Evolutionary conservation across 1,139 yeast species (phyloP), one percentile per base, ranked within the genome.

Genomic region (Debaryomycetaceae sp.): DNA sequence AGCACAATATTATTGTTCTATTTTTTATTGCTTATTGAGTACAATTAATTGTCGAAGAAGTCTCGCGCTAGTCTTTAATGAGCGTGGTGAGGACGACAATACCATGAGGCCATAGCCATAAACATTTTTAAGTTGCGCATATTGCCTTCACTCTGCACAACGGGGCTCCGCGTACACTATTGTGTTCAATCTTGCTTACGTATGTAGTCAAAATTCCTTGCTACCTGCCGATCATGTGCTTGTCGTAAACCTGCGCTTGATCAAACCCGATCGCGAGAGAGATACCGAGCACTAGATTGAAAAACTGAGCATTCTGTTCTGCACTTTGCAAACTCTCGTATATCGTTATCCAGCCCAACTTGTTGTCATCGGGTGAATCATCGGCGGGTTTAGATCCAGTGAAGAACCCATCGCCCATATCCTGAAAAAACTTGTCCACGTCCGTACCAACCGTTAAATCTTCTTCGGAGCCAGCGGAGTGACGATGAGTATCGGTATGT

Each of bases 281-380:
- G 45, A 72, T 46, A 0, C 80, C 81, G 16, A 78, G 40, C 1
- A 68, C 72, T 31, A 67, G 43, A 40, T 76, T 80, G 65, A 78
- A 77, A 10, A 57, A 29, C 31, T 43, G 30, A n/a, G n/a, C n/a
- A n/a, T 2, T 38, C 36, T n/a, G n/a, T n/a, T n/a, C n/a, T n/a
- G n/a, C n/a, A n/a, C n/a, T 33, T 73, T 74, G n/a, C n/a, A n/a
- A n/a, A n/a, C n/a, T n/a, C 27, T 77, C 81, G 42, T 71, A 76
- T 2, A 78, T 58, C 0, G 83, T 75, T 4, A 78, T 48, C 84
- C 84, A 78, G 1, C 84, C 83, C 23, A 76, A 41, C 42, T 75
- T 78, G 33, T 61, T 66, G 28, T 72, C 76, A 45, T 72, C 75
- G 0, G 83, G 83, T 4, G 68, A 56, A 48, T 78, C 84, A 46